Base-by-base conservation (phyloP, 371 early-diverging fungal genomes). In the Pancytospora epiphaga region DNA sequence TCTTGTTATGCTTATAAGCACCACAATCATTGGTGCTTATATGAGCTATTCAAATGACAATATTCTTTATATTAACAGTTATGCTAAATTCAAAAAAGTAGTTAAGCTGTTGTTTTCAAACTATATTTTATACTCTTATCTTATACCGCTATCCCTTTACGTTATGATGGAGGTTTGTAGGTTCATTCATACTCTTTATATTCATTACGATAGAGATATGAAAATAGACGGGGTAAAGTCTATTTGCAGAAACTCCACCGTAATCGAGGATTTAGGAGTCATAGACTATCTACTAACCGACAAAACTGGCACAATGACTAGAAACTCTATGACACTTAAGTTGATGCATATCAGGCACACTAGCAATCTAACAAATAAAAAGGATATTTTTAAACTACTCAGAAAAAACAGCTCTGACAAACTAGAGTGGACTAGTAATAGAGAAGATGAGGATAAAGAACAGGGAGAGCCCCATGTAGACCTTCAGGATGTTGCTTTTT, bases 301-400 rank as follows among this genome's bases (percentile, higher is more conserved):
- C 83, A 95, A 94, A 82, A 96, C 97, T 37, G 95, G 95, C 6
- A 94, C 98, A 1, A 82, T 96, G 36, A 96, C 97, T n/a, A 86
- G 88, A 74, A 96, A 96, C 79, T 83, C 89, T 69, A 94, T 94
- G 95, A 87, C 88, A 71, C 90, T 93, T 78, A 88, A 88, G 37
- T 72, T 68, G 38, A 32, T 78, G 22, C 69, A 82, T 54, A 25
- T 75, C 12, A 27, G 49, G 12, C 19, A 62, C n/a, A 43, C 12
- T 40, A 4, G 3, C 12, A 47, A 27, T 6, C 38, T 12, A 25
- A 43, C n/a, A 4, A 62, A 2, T n/a, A n/a, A n/a, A n/a, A n/a
- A n/a, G n/a, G n/a, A n/a, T n/a, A n/a, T n/a, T n/a, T n/a, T n/a
- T n/a, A n/a, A n/a, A n/a, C n/a, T n/a, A n/a, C n/a, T n/a, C 15